Evolutionary conservation across 495 filamentous ascomycete genomes (phyloP), one percentile per base, ranked within the genome.

Genomic region (Trichocladium uniseriatum): DNA sequence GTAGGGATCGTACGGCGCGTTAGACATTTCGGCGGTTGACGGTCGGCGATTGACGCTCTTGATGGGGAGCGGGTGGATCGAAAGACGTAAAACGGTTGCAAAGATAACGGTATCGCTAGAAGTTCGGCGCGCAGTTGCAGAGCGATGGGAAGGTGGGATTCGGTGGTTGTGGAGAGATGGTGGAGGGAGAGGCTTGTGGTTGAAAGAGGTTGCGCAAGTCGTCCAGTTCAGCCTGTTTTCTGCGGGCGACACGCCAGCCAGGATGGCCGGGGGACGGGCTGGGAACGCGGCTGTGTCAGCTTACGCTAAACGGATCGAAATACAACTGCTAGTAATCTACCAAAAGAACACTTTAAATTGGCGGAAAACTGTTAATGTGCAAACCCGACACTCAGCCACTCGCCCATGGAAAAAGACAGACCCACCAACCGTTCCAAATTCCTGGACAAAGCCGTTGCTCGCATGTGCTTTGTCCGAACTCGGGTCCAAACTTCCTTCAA

Each of bases 1-100:
- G 71, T 94, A 95, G 38, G 89, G 89, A 65, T 95, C 89, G 68
- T 95, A 95, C 46, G 88, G 87, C 62, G 78, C 79, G 28, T 48
- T 46, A 68, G 83, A 75, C 84, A 88, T 86, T 27, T 50, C 58
- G 48, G 36, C 20, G 38, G 38, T 34, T 46, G 38, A 32, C 29
- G 54, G 32, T 40, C 16, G 40, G 40, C 27, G 48, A 18, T 16
- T 45, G 18, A 31, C 14, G 32, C 24, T 43, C 15, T 32, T 49
- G 41, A 46, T 32, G 40, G 42, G 18, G 32, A 35, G 21, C 9
- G 32, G n/a, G 27, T 21, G 24, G 28, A n/a, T 34, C 21, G n/a
- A 24, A 38, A 19, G 35, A 31, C 19, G 21, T 29, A 24, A 27
- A 24, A 10, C 39, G 14, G 32, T 43, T 29, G 32, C 24, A 38